Percentiles rank a stretch among this genome's conserved stretches.
These are phyloP conservation scores for Colletotrichum sp. DNA, from an alignment of 2,329 filamentous ascomycete genomes.

Conservation along the genomic window DNA sequence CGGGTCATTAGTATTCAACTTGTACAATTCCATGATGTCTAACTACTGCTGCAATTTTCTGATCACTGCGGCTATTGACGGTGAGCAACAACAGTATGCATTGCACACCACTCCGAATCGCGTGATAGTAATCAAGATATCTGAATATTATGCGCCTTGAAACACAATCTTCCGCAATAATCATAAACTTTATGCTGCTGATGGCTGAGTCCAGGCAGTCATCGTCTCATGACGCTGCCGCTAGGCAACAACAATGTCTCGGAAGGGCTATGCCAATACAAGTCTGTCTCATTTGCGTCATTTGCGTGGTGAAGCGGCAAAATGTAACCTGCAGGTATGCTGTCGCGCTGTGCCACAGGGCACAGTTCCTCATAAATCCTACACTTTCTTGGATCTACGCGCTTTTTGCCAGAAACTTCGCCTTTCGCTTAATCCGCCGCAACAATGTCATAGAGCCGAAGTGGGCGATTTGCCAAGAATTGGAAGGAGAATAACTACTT, in stretches of 20 bases:
- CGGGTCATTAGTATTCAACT: fast-evolving
- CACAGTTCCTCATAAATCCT: neutral
- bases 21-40: fast-evolving
- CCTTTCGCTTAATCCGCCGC: neutral
- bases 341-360: neutral
- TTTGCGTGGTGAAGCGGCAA: neutral
- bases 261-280: neutral
- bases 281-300: neutral
- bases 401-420: neutral
- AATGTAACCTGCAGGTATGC: neutral
- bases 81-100: fast-evolving
- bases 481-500: neutral
- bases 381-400: neutral
- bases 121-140: neutral
- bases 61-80: neutral
- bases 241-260: neutral
- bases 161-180: neutral
- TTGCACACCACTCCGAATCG: neutral
- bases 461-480: neutral
- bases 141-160: neutral
- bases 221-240: neutral
- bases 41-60: too few species aligned
- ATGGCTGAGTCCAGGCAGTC: neutral
- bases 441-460: neutral
- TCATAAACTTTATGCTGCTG: fast-evolving